Base-by-base conservation (phyloP, 768 basidiomycete species). In the Myochromella boudieri region DNA sequence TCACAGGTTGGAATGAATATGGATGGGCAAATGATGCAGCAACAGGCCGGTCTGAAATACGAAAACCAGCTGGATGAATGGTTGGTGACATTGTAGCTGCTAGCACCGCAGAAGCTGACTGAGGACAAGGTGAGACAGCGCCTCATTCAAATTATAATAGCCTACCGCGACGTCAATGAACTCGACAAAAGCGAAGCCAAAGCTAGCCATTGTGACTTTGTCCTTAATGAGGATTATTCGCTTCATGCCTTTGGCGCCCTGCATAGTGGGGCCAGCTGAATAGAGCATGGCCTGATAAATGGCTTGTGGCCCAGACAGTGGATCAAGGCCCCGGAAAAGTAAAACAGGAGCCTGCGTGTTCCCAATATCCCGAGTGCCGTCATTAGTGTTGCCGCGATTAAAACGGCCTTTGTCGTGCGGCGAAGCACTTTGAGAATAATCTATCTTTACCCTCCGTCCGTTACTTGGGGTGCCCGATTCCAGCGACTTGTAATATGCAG, bases 351-450 rank as follows among this genome's bases (percentile, higher is more conserved):
- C 78, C 55, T 88, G 88, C 1, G 87, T 68, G 53, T 89, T 90
- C 51, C 92, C 95, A 59, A 98, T 95, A 68, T 99, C 95, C 44
- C 94, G 80, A 44, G 91, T 97, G 2, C 97, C 97, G 58, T 99
- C 97, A 60, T 95, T 98, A 65, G 75, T 63, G 46, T 84, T 82
- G 44, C 81, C 81, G 54, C 81, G 76, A 37, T 74, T 76, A 39
- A 70, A 56, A 43, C 81, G 77, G 9, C 81, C 78, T 56, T 77
- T 78, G 49, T 85, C 85, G 39, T 82, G 78, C 21, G 86, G 89
- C 22, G 80, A 77, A 21, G 86, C 86, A 53, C 86, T 90, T 68
- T 92, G 84, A 3, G 95, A 93, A 62, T 90, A 99, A 68, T 99
- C 95, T 59, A 99, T 91, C 69, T 95, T 95, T 61, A 95, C 86